These are phyloP conservation scores for Fusarium tjaetaba DNA, from an alignment of 2,329 filamentous ascomycete genomes.

Conservation along the genomic window DNA sequence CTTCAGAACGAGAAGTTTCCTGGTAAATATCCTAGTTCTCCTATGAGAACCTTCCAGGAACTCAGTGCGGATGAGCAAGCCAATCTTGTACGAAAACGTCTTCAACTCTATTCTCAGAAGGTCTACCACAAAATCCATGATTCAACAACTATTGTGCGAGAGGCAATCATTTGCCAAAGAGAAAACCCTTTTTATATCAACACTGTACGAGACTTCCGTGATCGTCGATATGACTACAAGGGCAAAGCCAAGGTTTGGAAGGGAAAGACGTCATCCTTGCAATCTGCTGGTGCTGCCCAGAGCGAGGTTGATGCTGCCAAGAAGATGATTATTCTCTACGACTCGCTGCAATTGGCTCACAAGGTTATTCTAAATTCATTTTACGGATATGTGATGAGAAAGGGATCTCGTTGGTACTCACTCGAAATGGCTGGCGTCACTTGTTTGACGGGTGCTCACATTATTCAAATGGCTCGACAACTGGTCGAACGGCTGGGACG, in stretches of 20 bases:
- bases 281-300: conserved; percentile 79
- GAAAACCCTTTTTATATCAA: conserved; percentile 99
- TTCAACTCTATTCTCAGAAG: conserved; percentile 95
- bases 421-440: conserved; percentile 99
- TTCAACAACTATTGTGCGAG: conserved; percentile 87
- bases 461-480: conserved; percentile 95
- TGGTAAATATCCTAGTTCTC: conserved; percentile 76
- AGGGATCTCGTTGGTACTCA: conserved; percentile 98
- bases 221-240: conserved; percentile 98
- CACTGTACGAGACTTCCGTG: conserved; percentile 94
- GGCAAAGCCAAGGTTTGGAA: conserved; percentile 99
- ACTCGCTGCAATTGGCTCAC: conserved; percentile 95
- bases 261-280: conserved; percentile 88
- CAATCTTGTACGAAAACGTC: conserved; percentile 79
- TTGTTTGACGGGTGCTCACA: conserved; percentile 93
- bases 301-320: conserved; percentile 91
- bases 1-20: conserved; percentile 94
- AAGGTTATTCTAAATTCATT: conserved; percentile 99
- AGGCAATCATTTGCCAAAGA: conserved; percentile 97
- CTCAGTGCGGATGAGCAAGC: conserved; percentile 86
- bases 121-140: conserved; percentile 99
- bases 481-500: conserved; percentile 93
- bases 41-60: conserved; percentile 81
- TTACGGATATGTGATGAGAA: conserved; percentile 99
- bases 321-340: conserved; percentile 98